Percentiles rank a stretch among this genome's conserved stretches.
Conservation (phyloP, 371 early-diverging fungal genomes). For the Syncephalastrum sp. region DNA sequence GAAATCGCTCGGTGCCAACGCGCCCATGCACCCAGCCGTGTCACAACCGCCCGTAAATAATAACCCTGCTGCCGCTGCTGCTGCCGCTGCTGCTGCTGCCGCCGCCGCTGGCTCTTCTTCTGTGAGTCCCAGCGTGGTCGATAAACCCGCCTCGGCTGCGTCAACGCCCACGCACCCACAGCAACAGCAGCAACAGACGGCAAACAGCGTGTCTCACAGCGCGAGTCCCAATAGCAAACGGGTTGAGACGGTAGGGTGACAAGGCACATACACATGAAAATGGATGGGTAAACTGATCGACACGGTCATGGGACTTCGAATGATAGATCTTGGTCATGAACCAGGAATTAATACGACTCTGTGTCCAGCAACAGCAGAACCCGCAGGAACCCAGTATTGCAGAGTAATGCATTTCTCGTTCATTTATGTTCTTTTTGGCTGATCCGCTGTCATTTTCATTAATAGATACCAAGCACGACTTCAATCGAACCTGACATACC, state of each 20-base stretch:
- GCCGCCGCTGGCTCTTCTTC: slow-evolving; percentile 21
- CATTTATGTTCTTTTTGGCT: neutral
- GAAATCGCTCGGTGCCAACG: neutral
- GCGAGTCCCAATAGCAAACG: slow-evolving; percentile 29
- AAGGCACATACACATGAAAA: neutral
- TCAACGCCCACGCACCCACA: slow-evolving; percentile 9
- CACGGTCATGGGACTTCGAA: neutral
- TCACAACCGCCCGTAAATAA: slow-evolving; percentile 1
- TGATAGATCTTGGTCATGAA: slow-evolving; percentile 47
- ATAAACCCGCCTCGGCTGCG: slow-evolving; percentile 6
- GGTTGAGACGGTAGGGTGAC: slow-evolving; percentile 29
- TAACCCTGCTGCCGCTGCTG: slow-evolving; percentile 1
- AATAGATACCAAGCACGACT: slow-evolving; percentile 51
- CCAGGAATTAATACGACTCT: slow-evolving; percentile 50
- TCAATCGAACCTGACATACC: slow-evolving; percentile 53
- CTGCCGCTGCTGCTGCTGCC: slow-evolving; percentile 14
- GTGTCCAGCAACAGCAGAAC: slow-evolving; percentile 38
- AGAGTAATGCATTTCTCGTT: slow-evolving; percentile 23
- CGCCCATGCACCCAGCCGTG: neutral
- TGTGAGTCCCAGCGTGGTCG: neutral
- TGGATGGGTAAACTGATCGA: neutral
- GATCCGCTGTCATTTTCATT: neutral
- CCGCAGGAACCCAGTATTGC: slow-evolving; percentile 36
- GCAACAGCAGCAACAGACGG: slow-evolving; percentile 21
- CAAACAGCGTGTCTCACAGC: slow-evolving; percentile 17